Evolutionary conservation across 306 rosid genomes (phyloP), one percentile per base, ranked within the genome.

Genomic region (Corylus americana): DNA sequence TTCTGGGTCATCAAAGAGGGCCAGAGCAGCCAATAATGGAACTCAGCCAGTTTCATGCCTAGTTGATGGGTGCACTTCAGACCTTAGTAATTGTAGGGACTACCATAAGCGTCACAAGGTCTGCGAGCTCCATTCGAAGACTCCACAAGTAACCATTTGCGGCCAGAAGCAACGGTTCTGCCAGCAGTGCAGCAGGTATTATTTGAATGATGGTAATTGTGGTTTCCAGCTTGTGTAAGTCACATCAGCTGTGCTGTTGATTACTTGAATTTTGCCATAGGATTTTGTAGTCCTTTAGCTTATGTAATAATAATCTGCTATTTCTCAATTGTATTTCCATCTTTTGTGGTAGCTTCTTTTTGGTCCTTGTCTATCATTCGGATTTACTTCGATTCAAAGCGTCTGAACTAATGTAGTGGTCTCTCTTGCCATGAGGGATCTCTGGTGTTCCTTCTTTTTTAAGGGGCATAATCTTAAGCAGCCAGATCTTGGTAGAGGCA

Each of bases 161-260:
- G 99, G 99, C 74, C 91, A 83, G 7, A 92, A 89, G 55, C 98
- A 95, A 86, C 86, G 99, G 80, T 95, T 95, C 85, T 95, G 98
- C 89, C 99, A 95, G 80, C 99, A 95, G 82, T 95, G 99, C 80
- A 95, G 99, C 92, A 95, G 99, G 99, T 96, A 67, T n/a, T 35
- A 72, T 42, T 39, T 29, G 25, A 42, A 7, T 74, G 25, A 44
- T 35, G 47, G 17, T 48, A 51, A 17, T 49, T 16, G 62, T 13
- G 7, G 47, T 49, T 72, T 72, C 13, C 55, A 44, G 64, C 48
- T 51, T 27, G 57, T 44, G 39, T 16, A 14, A 72, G 37, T 72
- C 61, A 49, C 63, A 72, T 72, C 61, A 35, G 48, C 48, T 35
- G 4, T 64, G 70, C 70, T 31, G 37, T 47, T 70, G 54, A 70